These are phyloP conservation scores for Leptosphaerulina australis DNA, from an alignment of 2,329 filamentous ascomycete species.

Conservation along the genomic window DNA sequence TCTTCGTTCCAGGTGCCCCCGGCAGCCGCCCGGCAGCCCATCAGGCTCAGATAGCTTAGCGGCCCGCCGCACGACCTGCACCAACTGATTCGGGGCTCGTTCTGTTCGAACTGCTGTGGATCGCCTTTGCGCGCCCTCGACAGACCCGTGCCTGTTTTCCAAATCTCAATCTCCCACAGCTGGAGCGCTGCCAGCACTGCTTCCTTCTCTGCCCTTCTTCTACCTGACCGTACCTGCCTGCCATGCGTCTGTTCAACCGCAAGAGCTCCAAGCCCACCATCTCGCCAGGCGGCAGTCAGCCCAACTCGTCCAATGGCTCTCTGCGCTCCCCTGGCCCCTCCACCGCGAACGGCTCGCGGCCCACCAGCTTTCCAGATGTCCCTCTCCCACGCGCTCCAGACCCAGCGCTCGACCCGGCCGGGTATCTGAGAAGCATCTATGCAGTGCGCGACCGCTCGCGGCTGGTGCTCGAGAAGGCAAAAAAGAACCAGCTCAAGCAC, in stretches of 20 bases:
- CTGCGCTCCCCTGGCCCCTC: constrained; percentile 57
- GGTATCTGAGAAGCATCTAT: constrained; percentile 87
- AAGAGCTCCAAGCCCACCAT: constrained; percentile 53
- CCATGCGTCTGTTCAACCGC: constrained; percentile 61
- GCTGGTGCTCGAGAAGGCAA: constrained; percentile 76
- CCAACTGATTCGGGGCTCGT: constrained; percentile 20
- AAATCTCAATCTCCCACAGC: constrained; percentile 15
- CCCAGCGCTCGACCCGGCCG: constrained; percentile 83
- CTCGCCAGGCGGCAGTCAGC: constrained; percentile 46
- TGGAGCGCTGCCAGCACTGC: constrained; percentile 20
- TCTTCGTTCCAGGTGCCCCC: constrained; percentile 29
- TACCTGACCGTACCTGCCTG: constrained; percentile 17
- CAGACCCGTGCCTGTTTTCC: constrained; percentile 11
- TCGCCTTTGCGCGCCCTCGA: constrained; percentile 25
- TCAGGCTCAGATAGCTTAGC: constrained; percentile 24
- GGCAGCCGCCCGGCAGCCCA: constrained; percentile 30
- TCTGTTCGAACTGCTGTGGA: constrained; percentile 22
- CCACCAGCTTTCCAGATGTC: constrained; percentile 69
- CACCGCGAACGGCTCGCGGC: constrained; percentile 48
- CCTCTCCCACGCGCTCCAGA: constrained; percentile 85
- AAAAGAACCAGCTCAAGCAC: constrained; percentile 77
- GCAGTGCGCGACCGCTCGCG: constrained; percentile 81
- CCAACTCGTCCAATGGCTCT: constrained; percentile 55
- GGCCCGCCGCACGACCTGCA: constrained; percentile 16
- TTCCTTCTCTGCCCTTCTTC: constrained; percentile 6